Percentiles rank a stretch among this genome's conserved stretches.
phyloP scores from a whole-genome alignment of 2,329 filamentous ascomycete species.

The Neofusicoccum parvum region DNA sequence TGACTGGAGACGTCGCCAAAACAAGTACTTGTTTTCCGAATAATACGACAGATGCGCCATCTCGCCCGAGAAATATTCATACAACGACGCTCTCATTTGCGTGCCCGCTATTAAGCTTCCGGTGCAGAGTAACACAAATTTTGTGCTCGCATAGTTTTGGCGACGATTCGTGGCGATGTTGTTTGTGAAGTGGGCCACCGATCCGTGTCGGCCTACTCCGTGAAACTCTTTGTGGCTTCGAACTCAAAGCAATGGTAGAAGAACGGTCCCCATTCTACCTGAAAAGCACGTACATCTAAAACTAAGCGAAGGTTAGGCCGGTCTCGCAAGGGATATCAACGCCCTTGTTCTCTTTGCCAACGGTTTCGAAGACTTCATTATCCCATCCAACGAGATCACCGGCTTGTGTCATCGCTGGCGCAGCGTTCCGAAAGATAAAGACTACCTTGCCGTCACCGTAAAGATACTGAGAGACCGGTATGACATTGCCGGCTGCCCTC shows the following conservation, averaged over 20 bases:
- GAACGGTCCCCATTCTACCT: background rate
- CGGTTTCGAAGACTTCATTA: background rate
- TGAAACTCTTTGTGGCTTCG: background rate
- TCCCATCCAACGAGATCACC: background rate
- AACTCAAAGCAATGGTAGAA: background rate
- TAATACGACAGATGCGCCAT: too few species aligned
- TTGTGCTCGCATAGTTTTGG: too few species aligned
- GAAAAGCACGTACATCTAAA: background rate
- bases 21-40: too few species aligned
- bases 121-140: too few species aligned
- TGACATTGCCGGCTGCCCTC: slow-evolving; percentile 25
- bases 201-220: too few species aligned
- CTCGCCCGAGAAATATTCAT: too few species aligned
- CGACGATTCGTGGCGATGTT: too few species aligned
- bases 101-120: too few species aligned
- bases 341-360: background rate
- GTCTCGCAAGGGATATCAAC: background rate
- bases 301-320: background rate
- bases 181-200: too few species aligned
- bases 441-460: slow-evolving; percentile 25
- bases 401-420: background rate
- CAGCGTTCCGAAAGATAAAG: slow-evolving; percentile 5
- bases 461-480: slow-evolving; percentile 24
- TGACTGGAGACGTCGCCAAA: too few species aligned
- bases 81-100: too few species aligned